phyloP scores from a whole-genome alignment of 176 grass and related monocot genomes.

The Aegilops sharonensis region DNA sequence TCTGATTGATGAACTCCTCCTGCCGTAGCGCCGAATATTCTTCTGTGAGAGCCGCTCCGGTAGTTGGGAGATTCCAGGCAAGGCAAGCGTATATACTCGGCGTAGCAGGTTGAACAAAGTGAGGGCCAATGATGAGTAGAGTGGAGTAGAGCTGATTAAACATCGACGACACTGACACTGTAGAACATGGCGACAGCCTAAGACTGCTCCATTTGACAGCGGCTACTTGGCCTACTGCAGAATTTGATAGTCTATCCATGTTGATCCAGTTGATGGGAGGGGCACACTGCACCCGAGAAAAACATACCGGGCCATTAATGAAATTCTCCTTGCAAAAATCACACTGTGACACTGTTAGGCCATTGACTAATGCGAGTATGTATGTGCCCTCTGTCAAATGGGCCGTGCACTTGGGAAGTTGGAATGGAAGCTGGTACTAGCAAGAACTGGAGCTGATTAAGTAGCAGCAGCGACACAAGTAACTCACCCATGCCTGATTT shows the following conservation, averaged over 20 bases:
- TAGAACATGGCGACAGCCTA: background rate
- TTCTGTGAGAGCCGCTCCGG: background rate
- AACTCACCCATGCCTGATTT: background rate
- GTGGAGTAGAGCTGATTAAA: background rate
- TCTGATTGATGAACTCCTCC: background rate
- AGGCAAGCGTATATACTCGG: background rate
- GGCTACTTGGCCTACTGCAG: background rate
- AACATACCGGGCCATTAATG: constrained; percentile 11
- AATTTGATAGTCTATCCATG: constrained; percentile 16
- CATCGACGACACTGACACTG: background rate
- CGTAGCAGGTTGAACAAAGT: background rate
- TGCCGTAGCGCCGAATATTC: background rate
- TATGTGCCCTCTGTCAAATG: background rate
- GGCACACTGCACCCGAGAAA: background rate
- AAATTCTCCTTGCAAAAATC: constrained; percentile 6
- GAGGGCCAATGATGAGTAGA: background rate
- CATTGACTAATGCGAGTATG: background rate
- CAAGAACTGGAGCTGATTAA: background rate
- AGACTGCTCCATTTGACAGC: too few species aligned
- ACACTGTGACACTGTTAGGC: background rate
- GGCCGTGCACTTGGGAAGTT: background rate
- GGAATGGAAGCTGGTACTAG: background rate
- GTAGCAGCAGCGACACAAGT: background rate
- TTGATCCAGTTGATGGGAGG: background rate
- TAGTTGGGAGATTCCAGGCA: background rate